Evolutionary conservation across 192 early-diverging fungal genomes (phyloP).

Genomic region (Rhizophagus clarus): DNA sequence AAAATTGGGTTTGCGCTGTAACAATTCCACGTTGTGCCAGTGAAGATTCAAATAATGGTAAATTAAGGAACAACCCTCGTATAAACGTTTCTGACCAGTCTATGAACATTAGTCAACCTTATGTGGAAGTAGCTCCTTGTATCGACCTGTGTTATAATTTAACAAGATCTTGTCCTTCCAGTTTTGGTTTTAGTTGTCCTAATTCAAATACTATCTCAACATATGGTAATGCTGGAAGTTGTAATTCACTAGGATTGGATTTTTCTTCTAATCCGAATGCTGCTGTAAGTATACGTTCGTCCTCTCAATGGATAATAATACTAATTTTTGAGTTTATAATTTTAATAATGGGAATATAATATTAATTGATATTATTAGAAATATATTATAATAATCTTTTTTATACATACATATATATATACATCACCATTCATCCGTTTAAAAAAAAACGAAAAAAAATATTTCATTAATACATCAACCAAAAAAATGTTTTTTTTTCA

Average conservation of each 20-base stretch:
- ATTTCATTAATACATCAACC: too few relatives aligned
- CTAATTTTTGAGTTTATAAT: neutral
- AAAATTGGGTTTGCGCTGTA: conserved; percentile 58
- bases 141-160: conserved; percentile 60
- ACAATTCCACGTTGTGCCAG: conserved; percentile 58
- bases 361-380: neutral
- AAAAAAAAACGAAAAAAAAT: too few relatives aligned
- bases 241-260: neutral
- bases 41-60: conserved; percentile 21
- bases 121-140: conserved; percentile 57
- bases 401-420: too few relatives aligned
- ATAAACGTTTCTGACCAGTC: conserved; percentile 35
- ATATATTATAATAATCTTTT: too few relatives aligned
- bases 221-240: neutral
- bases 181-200: conserved; percentile 57
- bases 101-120: conserved; percentile 38
- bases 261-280: neutral
- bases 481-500: too few relatives aligned
- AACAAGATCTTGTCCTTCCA: conserved; percentile 60
- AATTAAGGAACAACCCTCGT: conserved; percentile 24
- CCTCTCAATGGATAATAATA: neutral
- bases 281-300: neutral
- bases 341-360: neutral
- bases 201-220: neutral
- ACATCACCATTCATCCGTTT: too few relatives aligned